These are phyloP conservation scores for Volvox reticuliferus DNA, from an alignment of 139 green algal species.

Conservation along the genomic window DNA sequence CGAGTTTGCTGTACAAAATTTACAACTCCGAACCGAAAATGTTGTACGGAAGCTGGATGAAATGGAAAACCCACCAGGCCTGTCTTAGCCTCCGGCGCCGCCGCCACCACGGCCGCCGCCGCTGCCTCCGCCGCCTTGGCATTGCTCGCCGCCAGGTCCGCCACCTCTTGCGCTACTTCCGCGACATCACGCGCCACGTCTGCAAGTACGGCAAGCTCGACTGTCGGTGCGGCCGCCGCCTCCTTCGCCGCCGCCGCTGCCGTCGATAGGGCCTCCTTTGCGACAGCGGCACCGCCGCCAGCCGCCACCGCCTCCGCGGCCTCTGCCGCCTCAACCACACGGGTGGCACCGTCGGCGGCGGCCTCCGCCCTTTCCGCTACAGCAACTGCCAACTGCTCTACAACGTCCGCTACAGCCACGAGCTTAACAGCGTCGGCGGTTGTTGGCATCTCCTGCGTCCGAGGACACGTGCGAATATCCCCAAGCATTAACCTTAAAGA, in stretches of 20 bases:
- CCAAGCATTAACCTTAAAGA: no score
- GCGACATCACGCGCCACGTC: conserved; percentile 33
- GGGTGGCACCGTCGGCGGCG: background rate
- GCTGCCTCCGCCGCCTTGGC: conserved; percentile 21
- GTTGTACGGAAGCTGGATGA: no score
- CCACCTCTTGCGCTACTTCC: conserved; percentile 42
- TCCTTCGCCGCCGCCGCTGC: conserved; percentile 6
- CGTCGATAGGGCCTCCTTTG: conserved; percentile 24
- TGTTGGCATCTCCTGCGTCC: conserved; percentile 16
- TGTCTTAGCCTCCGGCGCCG: background rate
- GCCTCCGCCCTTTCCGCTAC: conserved; percentile 34
- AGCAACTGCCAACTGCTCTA: conserved; percentile 19
- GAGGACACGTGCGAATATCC: no score
- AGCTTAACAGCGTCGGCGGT: conserved; percentile 11
- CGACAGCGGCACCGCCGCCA: background rate
- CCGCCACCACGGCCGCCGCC: background rate
- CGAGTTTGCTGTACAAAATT: no score
- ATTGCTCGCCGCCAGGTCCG: conserved; percentile 29
- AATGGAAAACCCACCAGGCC: background rate
- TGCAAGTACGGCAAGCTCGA: conserved; percentile 7
- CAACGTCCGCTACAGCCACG: conserved; percentile 14
- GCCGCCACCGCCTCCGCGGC: background rate
- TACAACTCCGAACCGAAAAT: no score
- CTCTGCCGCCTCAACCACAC: background rate
- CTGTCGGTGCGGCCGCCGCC: background rate